phyloP scores from a whole-genome alignment of 129 eudicot genomes.

The Arctium minus region DNA sequence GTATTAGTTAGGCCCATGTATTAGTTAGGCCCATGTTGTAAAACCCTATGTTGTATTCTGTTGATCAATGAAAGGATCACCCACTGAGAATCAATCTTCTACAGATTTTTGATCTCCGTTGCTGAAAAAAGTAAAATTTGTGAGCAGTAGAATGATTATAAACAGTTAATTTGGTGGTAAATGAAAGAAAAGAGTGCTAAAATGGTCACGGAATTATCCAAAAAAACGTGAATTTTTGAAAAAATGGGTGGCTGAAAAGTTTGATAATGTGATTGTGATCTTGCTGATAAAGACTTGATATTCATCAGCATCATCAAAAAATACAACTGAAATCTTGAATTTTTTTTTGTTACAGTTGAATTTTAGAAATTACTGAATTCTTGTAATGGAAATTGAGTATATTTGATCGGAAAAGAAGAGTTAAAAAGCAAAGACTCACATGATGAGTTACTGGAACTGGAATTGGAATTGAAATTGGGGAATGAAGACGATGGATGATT shows the following conservation, averaged over 20 bases:
- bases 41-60: too few species aligned
- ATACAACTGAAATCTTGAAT: background rate
- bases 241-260: conserved; percentile 23
- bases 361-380: background rate
- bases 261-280: conserved; percentile 14
- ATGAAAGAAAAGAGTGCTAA: background rate
- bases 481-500: background rate
- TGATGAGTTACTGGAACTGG: background rate
- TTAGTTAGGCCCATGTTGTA: too few species aligned
- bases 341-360: background rate
- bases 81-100: too few species aligned
- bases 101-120: background rate
- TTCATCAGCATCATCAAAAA: background rate
- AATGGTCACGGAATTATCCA: background rate
- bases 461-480: background rate
- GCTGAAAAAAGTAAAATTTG: background rate
- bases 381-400: background rate
- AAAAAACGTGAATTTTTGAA: background rate
- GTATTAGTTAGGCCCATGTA: too few species aligned
- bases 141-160: background rate
- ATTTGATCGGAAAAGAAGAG: background rate
- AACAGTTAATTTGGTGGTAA: background rate
- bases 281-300: conserved; percentile 11
- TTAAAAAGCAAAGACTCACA: background rate
- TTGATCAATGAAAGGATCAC: too few species aligned